phyloP scores from a whole-genome alignment of 306 rosid genomes.

The Begonia peltatifolia region DNA sequence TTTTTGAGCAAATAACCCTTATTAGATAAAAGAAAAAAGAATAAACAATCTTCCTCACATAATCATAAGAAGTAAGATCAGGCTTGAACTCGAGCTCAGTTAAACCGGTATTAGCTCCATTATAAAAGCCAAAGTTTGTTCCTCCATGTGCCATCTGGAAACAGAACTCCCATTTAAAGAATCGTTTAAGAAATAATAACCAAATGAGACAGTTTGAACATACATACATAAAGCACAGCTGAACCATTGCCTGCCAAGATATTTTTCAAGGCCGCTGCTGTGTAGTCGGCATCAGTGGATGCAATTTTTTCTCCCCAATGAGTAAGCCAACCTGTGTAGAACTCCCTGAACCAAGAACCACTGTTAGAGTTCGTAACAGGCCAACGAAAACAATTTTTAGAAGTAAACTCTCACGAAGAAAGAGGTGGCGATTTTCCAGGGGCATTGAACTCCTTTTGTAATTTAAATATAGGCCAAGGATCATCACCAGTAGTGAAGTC shows the following conservation, averaged over 20 bases:
- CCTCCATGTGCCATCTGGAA: conserved; percentile 94
- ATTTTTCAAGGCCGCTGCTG: conserved; percentile 55
- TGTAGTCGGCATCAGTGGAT: conserved; percentile 48
- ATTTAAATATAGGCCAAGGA: conserved; percentile 81
- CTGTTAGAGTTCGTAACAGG: conserved; percentile 5
- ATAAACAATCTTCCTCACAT: conserved; percentile 38
- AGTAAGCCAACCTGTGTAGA: conserved; percentile 96
- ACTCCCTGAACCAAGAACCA: conserved; percentile 53
- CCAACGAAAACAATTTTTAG: conserved; percentile 12
- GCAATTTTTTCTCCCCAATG: conserved; percentile 90
- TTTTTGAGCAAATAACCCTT: too few species aligned
- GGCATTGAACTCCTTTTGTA: conserved; percentile 85
- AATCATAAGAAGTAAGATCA: conserved; percentile 90
- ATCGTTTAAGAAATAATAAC: conserved; percentile 6
- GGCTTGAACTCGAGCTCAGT: conserved; percentile 57
- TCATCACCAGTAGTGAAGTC: conserved; percentile 75
- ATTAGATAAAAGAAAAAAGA: not conserved
- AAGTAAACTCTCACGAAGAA: conserved; percentile 47
- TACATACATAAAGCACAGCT: conserved; percentile 85
- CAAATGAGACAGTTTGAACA: conserved; percentile 13
- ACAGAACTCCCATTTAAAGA: conserved; percentile 15
- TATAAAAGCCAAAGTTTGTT: conserved; percentile 88
- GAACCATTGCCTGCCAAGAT: conserved; percentile 77
- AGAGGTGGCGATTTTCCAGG: conserved; percentile 92
- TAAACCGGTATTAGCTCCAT: conserved; percentile 69